Percentiles rank a stretch among this genome's conserved stretches.
Conservation (phyloP, 2,329 filamentous ascomycete genomes). For the Verticillium zaregamsianum region DNA sequence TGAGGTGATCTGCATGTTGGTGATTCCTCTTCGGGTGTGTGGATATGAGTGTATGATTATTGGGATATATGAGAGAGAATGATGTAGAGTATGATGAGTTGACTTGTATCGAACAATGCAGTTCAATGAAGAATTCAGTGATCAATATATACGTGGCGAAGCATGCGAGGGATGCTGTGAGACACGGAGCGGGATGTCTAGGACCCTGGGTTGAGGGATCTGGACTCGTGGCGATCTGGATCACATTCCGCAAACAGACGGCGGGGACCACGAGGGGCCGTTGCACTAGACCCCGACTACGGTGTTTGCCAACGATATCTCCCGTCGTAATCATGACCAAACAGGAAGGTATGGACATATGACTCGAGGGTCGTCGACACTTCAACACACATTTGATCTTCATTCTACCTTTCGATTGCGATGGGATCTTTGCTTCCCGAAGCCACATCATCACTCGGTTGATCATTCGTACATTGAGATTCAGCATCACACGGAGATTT, state of each 20-base stretch:
- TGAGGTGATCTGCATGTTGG: not conserved
- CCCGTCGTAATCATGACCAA: not conserved
- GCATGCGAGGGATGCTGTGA: not conserved
- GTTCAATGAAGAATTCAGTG: not conserved
- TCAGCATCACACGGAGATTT: not conserved
- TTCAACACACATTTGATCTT: not conserved
- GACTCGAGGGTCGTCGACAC: not conserved
- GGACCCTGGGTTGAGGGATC: not conserved
- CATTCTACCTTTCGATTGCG: not conserved
- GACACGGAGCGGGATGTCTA: not conserved
- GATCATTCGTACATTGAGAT: not conserved
- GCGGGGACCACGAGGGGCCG: not conserved
- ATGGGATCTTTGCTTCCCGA: not conserved
- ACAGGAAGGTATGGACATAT: not conserved
- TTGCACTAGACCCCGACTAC: not conserved
- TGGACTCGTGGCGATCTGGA: not conserved
- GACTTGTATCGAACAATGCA: not conserved
- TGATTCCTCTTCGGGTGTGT: not conserved
- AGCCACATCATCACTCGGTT: not conserved
- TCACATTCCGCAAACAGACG: not conserved
- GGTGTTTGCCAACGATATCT: not conserved
- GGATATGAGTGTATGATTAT: not conserved
- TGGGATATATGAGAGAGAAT: not conserved
- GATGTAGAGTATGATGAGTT: not conserved
- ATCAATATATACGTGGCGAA: not conserved